phyloP scores from a whole-genome alignment of 805 yeast genomes.

The Schizosaccharomyces osmophilus region DNA sequence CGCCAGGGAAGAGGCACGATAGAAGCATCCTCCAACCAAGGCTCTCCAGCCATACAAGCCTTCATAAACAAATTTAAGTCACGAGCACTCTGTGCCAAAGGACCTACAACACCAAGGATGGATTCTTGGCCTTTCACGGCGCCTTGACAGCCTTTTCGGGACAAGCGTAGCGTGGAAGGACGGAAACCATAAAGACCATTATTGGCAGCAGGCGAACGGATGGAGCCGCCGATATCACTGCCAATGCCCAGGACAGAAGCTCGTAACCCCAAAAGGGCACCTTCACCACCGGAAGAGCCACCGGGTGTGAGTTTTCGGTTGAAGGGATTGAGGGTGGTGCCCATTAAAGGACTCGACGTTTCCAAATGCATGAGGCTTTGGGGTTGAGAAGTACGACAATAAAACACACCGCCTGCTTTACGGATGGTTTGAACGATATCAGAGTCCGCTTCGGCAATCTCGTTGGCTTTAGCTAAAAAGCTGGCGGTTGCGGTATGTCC shows the following conservation, averaged over 20 bases:
- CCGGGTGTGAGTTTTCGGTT: slow-evolving; percentile 37
- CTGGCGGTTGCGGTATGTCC: slow-evolving; percentile 36
- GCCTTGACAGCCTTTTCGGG: slow-evolving; percentile 21
- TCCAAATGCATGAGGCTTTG: slow-evolving; percentile 48
- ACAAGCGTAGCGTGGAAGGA: slow-evolving; percentile 32
- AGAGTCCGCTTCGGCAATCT: slow-evolving; percentile 22
- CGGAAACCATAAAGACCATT: slow-evolving; percentile 38
- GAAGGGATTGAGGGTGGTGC: slow-evolving; percentile 33
- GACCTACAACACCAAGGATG: slow-evolving; percentile 30
- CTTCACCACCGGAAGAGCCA: slow-evolving; percentile 57
- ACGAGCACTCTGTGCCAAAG: slow-evolving; percentile 22
- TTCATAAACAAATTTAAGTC: slow-evolving; percentile 27
- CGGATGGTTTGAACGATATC: slow-evolving; percentile 23
- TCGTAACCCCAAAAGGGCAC: slow-evolving; percentile 32
- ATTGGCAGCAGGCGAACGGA: slow-evolving; percentile 44
- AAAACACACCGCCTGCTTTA: slow-evolving; percentile 35
- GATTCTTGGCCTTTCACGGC: slow-evolving; percentile 21
- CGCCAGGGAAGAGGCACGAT: slow-evolving; percentile 28
- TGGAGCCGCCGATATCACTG: slow-evolving; percentile 50
- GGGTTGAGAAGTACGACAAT: slow-evolving; percentile 43
- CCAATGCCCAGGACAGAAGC: slow-evolving; percentile 42
- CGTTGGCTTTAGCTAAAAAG: slow-evolving; percentile 27
- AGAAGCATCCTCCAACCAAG: slow-evolving; percentile 30
- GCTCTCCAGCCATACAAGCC: slow-evolving; percentile 22
- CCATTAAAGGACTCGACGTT: slow-evolving; percentile 34